Evolutionary conservation across 257 asterid species (phyloP).

Genomic region (Galeopsis tetrahit): DNA sequence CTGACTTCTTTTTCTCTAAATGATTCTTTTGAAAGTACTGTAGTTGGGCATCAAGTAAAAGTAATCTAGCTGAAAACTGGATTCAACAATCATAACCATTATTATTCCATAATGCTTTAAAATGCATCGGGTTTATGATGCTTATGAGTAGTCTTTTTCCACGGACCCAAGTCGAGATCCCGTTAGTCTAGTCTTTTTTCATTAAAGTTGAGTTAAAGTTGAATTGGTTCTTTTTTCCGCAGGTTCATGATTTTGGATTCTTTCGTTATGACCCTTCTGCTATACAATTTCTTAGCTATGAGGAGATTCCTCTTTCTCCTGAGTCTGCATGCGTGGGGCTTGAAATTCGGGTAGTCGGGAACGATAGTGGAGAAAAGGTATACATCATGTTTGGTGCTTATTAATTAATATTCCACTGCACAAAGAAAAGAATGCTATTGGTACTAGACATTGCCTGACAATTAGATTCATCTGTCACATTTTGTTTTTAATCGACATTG

Average conservation of each 20-base stretch:
- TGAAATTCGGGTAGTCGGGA: slow-evolving; percentile 98
- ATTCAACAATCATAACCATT: not conserved
- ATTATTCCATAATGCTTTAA: not conserved
- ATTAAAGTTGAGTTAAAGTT: slow-evolving; percentile 24
- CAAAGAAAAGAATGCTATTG: slow-evolving; percentile 13
- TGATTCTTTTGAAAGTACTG: not conserved
- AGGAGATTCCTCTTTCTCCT: slow-evolving; percentile 95
- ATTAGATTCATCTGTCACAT: slow-evolving; percentile 7
- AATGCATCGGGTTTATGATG: slow-evolving; percentile 9
- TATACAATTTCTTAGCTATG: slow-evolving; percentile 89
- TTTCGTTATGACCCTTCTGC: slow-evolving; percentile 88
- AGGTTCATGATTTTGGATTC: slow-evolving; percentile 99
- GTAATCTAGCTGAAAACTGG: not conserved
- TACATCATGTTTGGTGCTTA: slow-evolving; percentile 29
- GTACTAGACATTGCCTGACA: not conserved
- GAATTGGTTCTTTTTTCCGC: slow-evolving; percentile 31
- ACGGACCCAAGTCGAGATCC: too few relatives aligned
- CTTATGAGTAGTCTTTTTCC: not conserved
- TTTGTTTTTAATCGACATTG: slow-evolving; percentile 7
- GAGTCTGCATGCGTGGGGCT: slow-evolving; percentile 98
- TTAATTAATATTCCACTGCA: slow-evolving; percentile 16
- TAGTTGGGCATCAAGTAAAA: not conserved
- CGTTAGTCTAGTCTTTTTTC: too few relatives aligned
- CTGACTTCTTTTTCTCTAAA: not conserved
- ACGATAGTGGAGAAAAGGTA: slow-evolving; percentile 99